phyloP scores from a whole-genome alignment of 371 early-diverging fungal genomes.

The Homolaphlyctis polyrhiza region DNA sequence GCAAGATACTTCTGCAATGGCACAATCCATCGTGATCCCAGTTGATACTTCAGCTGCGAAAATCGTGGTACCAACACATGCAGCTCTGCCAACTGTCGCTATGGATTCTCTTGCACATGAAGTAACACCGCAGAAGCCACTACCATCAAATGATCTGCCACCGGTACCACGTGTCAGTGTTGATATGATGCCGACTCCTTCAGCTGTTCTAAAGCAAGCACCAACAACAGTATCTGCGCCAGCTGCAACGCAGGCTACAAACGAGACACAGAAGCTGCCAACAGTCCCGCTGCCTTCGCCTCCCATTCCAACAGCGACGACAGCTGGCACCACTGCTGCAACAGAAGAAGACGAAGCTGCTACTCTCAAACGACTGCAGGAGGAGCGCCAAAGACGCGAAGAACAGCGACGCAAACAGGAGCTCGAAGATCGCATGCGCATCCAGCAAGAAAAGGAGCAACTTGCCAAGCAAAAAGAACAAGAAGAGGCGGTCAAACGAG shows the following conservation, averaged over 20 bases:
- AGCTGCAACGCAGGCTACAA: neutral
- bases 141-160: too few relatives aligned
- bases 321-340: neutral
- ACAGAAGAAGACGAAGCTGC: slow-evolving; percentile 4
- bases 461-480: slow-evolving; percentile 3
- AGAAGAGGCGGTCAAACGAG: slow-evolving; percentile 3
- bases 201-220: too few relatives aligned
- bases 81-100: too few relatives aligned
- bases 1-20: too few relatives aligned
- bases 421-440: slow-evolving; percentile 6
- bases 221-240: neutral
- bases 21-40: too few relatives aligned
- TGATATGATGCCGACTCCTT: too few relatives aligned
- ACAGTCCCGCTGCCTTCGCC: too few relatives aligned
- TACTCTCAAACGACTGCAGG: slow-evolving; percentile 3
- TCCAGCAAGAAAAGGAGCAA: slow-evolving; percentile 10
- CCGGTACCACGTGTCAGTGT: too few relatives aligned
- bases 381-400: slow-evolving; percentile 6
- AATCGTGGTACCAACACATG: too few relatives aligned
- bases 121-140: too few relatives aligned
- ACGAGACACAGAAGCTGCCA: neutral
- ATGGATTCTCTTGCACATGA: too few relatives aligned
- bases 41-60: too few relatives aligned
- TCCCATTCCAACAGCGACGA: neutral
- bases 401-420: slow-evolving; percentile 9